Evolutionary conservation across 805 yeast genomes (phyloP), one percentile per base, ranked within the genome.

Genomic region (Metschnikowia sp.): DNA sequence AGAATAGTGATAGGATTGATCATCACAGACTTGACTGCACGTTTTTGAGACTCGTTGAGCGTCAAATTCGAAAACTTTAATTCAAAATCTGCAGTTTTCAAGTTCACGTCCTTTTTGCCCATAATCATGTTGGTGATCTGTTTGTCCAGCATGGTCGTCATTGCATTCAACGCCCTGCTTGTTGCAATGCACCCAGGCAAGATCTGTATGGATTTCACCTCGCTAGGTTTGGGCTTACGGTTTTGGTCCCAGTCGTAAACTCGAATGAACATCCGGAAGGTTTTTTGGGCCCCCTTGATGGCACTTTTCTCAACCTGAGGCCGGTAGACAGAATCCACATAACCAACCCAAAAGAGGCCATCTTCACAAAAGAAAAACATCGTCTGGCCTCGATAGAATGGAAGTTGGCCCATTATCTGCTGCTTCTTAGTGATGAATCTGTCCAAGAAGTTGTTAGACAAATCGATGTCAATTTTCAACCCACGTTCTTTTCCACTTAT

Each of bases 11-110:
- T 39, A 6, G 54, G 54, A 28, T 40, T 40, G 19, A 32, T 32
- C 22, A 54, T 36, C 38, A 49, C 56, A 28, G 52, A 36, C 9
- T 33, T 71, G 15, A 90, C 89, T 0, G 97, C 97, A 56, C 77
- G 78, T 2, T 78, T 76, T 64, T 91, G 97, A 1, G 96, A 88
- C 8, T 70, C 74, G 62, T 91, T 91, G 28, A 88, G 63, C 1
- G 63, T 56, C 0, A 54, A 39, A 57, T 83, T 79, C 39, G 70
- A 61, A 51, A 74, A 78, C 12, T 45, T 37, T 12, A 31, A 32
- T 18, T 30, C 43, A n/a, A 7, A 53, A 15, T 31, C 38, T 3
- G 36, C 29, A 9, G 47, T 40, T 2, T 75, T 71, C 11, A 13
- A 18, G 10, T 26, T 4, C 18, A 43, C 32, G 2, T 12, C 22